Base-by-base conservation (phyloP, 1,284 basidiomycete genomes). In the Apiotrichum veenhuisii region DNA sequence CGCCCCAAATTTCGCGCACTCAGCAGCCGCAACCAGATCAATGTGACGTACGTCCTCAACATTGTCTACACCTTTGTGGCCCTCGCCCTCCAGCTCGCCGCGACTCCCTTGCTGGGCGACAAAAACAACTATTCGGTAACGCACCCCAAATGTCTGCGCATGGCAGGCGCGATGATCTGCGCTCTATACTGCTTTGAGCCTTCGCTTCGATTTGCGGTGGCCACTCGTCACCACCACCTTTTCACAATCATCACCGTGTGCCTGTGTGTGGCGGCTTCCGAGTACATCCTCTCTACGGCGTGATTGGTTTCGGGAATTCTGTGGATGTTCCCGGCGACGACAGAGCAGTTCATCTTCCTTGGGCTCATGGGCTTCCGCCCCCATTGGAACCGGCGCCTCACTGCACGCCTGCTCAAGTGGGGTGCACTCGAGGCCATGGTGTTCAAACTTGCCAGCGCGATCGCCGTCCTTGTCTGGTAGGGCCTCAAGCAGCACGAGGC, bases 311-410 rank as follows among this genome's bases (percentile, higher is more conserved):
- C 59, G 11, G 64, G 55, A 10, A 42, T 64, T 34, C 60, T 68
- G 38, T 68, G 66, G 64, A 48, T 69, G 20, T 67, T 70, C 54
- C 68, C 68, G 58, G 67, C 67, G 12, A 70, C 68, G 10, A 65
- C 64, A 7, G 68, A 70, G 52, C 68, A 70, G 41, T 50, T 58
- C 4, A 67, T 64, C 8, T 70, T 70, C 43, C 9, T 70, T 30
- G 68, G 66, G 0, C 48, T 70, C 8, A 42, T 65, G 26, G 65
- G 66, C 15, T 70, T 67, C 51, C 61, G 68, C 27, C 40, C 67
- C 42, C 54, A 61, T 9, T 70, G 68, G 68, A 30, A 45, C 5
- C 33, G 36, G 15, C 23, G 27, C 23, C 18, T 50, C 1, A 58
- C 61, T 10, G 45, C 63, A 12, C 8, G 47, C 25, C 38, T 67